A percentile compares a stretch with the other conserved stretches of the same genome.
Conservation (phyloP, 441 rosid species). For the Populus hybrid region DNA sequence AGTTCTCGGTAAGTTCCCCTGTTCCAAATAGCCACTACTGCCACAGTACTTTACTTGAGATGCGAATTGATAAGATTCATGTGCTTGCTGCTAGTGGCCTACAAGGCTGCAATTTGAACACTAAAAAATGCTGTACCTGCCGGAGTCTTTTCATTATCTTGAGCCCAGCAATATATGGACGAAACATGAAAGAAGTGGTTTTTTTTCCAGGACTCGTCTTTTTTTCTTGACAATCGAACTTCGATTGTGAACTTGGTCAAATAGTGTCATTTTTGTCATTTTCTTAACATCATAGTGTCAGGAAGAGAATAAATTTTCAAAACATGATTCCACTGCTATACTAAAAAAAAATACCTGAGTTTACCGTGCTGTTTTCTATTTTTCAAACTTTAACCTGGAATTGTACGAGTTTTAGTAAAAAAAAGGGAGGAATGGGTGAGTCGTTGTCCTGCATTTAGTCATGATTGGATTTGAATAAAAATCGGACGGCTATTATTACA, state of each 20-base stretch:
- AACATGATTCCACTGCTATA: too few species aligned
- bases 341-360: too few species aligned
- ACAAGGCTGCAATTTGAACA: too few species aligned
- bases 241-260: background rate
- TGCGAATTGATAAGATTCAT: background rate
- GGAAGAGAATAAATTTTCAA: background rate
- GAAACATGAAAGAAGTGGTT: background rate
- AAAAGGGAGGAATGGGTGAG: background rate
- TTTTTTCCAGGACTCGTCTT: background rate
- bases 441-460: background rate
- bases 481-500: background rate
- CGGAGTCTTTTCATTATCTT: background rate
- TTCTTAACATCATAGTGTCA: background rate
- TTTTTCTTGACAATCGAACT: background rate
- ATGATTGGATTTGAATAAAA: background rate
- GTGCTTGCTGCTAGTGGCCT: background rate
- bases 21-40: too few species aligned
- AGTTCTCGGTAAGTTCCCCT: conserved; percentile 50
- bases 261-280: background rate
- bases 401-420: background rate
- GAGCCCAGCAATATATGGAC: background rate
- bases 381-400: background rate
- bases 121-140: background rate
- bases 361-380: background rate
- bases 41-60: background rate